These are phyloP conservation scores for Exophiala viscosa DNA, from an alignment of 2,329 filamentous ascomycete species.

Conservation along the genomic window DNA sequence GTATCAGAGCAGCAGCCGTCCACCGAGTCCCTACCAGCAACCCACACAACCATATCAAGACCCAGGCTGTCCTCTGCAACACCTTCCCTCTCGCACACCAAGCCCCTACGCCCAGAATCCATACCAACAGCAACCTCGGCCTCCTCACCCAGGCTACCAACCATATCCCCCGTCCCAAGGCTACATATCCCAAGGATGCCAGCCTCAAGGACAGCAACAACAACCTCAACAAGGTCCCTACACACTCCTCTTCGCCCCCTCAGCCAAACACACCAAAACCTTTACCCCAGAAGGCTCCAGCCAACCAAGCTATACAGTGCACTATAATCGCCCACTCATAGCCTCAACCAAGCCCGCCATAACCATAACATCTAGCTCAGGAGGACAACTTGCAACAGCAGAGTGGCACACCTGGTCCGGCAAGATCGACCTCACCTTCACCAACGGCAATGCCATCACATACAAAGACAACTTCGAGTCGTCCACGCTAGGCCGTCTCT, in stretches of 20 bases:
- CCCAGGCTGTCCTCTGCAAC: background rate
- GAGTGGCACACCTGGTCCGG: constrained; percentile 6
- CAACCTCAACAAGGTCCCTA: constrained; percentile 1
- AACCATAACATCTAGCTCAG: background rate
- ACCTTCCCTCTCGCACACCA: background rate
- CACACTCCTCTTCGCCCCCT: constrained; percentile 2
- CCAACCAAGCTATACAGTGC: background rate
- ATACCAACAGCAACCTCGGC: background rate
- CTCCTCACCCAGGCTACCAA: too few relatives aligned
- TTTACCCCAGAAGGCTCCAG: background rate
- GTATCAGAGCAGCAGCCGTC: background rate
- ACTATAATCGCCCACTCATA: constrained; percentile 5
- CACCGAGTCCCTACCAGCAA: constrained; percentile 2
- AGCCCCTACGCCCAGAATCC: background rate
- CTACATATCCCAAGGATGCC: background rate
- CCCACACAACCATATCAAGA: background rate
- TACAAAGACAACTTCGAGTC: constrained; percentile 9
- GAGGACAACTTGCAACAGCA: constrained; percentile 2
- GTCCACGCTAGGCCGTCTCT: background rate
- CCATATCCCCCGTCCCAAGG: background rate
- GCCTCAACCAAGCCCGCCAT: constrained; percentile 4
- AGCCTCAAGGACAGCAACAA: background rate
- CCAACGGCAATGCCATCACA: background rate
- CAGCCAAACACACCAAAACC: constrained; percentile 1
- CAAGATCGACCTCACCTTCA: constrained; percentile 13